These are phyloP conservation scores for Fusarium sp. DNA, from an alignment of 2,329 filamentous ascomycete species.

Conservation along the genomic window DNA sequence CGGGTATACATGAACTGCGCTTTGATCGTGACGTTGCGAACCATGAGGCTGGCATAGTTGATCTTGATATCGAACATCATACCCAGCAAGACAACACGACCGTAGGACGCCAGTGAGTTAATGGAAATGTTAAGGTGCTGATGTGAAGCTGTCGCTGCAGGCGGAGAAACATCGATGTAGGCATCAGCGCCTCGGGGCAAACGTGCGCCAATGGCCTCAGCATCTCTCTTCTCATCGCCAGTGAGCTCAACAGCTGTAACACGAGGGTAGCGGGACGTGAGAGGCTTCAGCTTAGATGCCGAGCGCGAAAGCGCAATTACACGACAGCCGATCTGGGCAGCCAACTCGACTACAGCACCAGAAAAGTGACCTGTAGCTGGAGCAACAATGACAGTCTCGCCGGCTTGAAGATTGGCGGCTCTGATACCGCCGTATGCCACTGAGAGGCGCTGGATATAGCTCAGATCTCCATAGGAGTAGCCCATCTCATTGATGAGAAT, in stretches of 20 bases:
- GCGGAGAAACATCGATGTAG: slow-evolving; percentile 32
- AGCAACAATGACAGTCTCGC: slow-evolving; percentile 26
- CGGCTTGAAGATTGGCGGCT: not conserved
- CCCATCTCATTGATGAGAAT: slow-evolving; percentile 11
- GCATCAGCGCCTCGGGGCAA: slow-evolving; percentile 15
- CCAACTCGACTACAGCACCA: slow-evolving; percentile 21
- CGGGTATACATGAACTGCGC: slow-evolving; percentile 29
- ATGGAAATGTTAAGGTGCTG: slow-evolving; percentile 19
- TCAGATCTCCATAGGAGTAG: slow-evolving; percentile 27
- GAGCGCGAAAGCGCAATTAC: slow-evolving; percentile 32
- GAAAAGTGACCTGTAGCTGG: slow-evolving; percentile 35
- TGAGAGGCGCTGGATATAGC: slow-evolving; percentile 27
- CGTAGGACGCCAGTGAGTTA: not conserved
- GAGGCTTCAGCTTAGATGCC: slow-evolving; percentile 2
- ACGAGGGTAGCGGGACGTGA: not conserved
- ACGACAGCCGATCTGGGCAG: slow-evolving; percentile 28
- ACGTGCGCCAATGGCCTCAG: not conserved
- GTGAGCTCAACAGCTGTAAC: slow-evolving; percentile 16
- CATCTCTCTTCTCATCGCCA: slow-evolving; percentile 16
- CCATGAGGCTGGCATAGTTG: slow-evolving; percentile 18
- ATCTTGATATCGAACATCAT: slow-evolving; percentile 24
- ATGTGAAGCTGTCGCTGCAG: slow-evolving; percentile 1
- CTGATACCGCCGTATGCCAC: slow-evolving; percentile 28
- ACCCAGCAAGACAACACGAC: slow-evolving; percentile 7
- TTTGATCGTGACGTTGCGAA: slow-evolving; percentile 22